Conservation (phyloP, 2,329 filamentous ascomycete genomes). For the Colletotrichum paranaense region DNA sequence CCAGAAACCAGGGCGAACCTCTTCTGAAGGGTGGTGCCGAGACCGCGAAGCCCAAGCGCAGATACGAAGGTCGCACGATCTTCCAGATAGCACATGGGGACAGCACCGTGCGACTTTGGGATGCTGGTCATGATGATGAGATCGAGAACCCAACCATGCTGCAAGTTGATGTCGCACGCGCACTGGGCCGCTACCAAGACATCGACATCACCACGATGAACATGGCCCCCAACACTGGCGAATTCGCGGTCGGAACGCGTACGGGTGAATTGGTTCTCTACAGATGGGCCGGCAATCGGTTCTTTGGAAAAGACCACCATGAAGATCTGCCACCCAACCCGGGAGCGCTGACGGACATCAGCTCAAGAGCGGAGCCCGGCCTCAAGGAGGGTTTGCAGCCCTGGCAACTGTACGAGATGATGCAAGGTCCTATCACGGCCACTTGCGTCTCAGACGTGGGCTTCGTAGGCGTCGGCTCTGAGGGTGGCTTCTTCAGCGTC, state of each 20-base stretch:
- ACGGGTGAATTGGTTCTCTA: conserved; percentile 90
- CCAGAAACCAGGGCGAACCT: conserved; percentile 79
- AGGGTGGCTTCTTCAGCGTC: conserved; percentile 82
- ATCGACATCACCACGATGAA: conserved; percentile 84
- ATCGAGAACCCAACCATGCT: conserved; percentile 86
- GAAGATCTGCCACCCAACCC: conserved; percentile 65
- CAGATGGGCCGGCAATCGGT: conserved; percentile 85
- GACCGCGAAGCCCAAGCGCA: conserved; percentile 74
- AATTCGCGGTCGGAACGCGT: conserved; percentile 84
- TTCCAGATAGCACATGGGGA: conserved; percentile 91
- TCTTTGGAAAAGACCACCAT: conserved; percentile 71
- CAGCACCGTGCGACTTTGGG: conserved; percentile 92
- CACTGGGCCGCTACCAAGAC: conserved; percentile 81
- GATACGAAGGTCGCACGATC: conserved; percentile 86
- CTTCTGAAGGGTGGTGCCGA: conserved; percentile 85
- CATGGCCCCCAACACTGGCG: conserved; percentile 82
- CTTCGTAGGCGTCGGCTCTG: conserved; percentile 88
- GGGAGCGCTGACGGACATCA: conserved; percentile 80
- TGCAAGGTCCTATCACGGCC: conserved; percentile 83
- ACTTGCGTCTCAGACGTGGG: conserved; percentile 91
- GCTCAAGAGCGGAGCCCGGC: conserved; percentile 74
- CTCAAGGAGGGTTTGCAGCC: conserved; percentile 87
- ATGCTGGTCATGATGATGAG: conserved; percentile 90
- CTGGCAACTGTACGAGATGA: conserved; percentile 83
- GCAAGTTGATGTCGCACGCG: conserved; percentile 87